These are phyloP conservation scores for Salix udensis DNA, from an alignment of 345 rosid species.

Conservation along the genomic window DNA sequence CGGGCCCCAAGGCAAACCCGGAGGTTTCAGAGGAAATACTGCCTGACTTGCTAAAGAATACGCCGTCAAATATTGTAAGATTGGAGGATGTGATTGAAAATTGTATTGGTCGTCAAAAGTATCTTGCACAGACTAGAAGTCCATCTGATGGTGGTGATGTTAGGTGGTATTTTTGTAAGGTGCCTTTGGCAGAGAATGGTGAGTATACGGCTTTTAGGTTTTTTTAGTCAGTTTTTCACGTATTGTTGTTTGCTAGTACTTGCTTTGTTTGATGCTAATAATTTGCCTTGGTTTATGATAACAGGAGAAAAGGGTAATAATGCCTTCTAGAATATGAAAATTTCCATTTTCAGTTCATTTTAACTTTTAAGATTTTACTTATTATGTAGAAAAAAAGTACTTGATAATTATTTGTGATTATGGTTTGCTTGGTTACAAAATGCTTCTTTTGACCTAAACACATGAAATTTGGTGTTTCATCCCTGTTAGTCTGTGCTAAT, in stretches of 20 bases:
- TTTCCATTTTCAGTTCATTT: neutral
- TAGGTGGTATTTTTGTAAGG: slow-evolving; percentile 89
- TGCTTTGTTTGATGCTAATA: neutral
- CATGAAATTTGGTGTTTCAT: neutral
- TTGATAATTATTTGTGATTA: neutral
- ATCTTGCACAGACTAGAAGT: slow-evolving; percentile 75
- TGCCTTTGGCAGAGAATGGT: slow-evolving; percentile 78
- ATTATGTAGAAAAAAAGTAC: neutral
- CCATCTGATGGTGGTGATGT: slow-evolving; percentile 88
- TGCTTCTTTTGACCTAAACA: neutral
- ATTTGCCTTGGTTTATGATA: neutral
- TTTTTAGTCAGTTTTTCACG: neutral
- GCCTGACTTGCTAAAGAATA: slow-evolving; percentile 82
- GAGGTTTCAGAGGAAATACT: slow-evolving; percentile 38
- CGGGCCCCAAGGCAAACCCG: slow-evolving; percentile 31
- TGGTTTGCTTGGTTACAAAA: neutral
- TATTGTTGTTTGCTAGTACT: neutral
- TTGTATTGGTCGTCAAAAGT: slow-evolving; percentile 73
- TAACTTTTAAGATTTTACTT: neutral
- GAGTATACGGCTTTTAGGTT: slow-evolving; percentile 9
- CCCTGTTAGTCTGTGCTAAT: neutral
- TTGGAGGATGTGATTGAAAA: slow-evolving; percentile 88
- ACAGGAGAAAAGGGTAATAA: neutral
- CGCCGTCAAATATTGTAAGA: slow-evolving; percentile 84
- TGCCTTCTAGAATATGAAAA: too few species aligned